Evolutionary conservation across 805 yeast species (phyloP).

Genomic region (Myxozyma melibiosi): DNA sequence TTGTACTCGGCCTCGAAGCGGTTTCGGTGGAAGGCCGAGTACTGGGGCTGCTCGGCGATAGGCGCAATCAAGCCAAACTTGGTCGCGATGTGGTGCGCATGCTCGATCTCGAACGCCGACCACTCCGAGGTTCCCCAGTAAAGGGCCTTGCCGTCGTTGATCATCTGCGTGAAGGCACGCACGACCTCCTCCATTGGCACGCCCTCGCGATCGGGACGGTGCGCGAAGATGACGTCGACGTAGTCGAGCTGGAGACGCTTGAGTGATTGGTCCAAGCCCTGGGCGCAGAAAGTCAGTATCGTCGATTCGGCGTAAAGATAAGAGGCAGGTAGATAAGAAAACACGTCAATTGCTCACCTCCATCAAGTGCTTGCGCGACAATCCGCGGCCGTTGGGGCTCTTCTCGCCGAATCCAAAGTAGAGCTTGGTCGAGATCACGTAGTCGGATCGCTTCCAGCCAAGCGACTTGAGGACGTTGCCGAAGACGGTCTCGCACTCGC

Average conservation of each 20-base stretch:
- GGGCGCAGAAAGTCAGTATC: neutral
- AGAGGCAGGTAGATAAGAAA: neutral
- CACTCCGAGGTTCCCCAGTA: slow-evolving; percentile 44
- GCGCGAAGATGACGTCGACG: slow-evolving; percentile 42
- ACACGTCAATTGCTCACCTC: slow-evolving; percentile 35
- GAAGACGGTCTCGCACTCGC: slow-evolving; percentile 39
- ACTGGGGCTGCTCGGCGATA: slow-evolving; percentile 41
- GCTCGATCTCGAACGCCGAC: slow-evolving; percentile 42
- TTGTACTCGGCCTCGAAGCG: slow-evolving; percentile 39
- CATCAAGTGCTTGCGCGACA: slow-evolving; percentile 41
- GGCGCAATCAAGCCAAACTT: slow-evolving; percentile 41
- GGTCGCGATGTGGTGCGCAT: slow-evolving; percentile 42
- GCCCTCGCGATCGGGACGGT: slow-evolving; percentile 39
- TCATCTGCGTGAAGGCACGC: slow-evolving; percentile 41
- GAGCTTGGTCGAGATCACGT: slow-evolving; percentile 41
- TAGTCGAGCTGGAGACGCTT: slow-evolving; percentile 41
- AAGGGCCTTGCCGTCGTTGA: slow-evolving; percentile 40
- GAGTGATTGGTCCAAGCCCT: slow-evolving; percentile 39
- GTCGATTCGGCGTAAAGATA: neutral
- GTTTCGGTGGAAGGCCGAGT: slow-evolving; percentile 38
- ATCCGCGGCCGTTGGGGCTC: slow-evolving; percentile 39
- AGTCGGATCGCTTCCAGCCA: slow-evolving; percentile 40
- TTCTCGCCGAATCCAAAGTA: slow-evolving; percentile 39
- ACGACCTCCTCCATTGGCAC: slow-evolving; percentile 41
- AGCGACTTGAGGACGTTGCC: slow-evolving; percentile 40